Percentiles rank a stretch among this genome's conserved stretches.
Evolutionary conservation across 2,329 filamentous ascomycete species (phyloP).

Genomic region (Botrytis sinoallii): DNA sequence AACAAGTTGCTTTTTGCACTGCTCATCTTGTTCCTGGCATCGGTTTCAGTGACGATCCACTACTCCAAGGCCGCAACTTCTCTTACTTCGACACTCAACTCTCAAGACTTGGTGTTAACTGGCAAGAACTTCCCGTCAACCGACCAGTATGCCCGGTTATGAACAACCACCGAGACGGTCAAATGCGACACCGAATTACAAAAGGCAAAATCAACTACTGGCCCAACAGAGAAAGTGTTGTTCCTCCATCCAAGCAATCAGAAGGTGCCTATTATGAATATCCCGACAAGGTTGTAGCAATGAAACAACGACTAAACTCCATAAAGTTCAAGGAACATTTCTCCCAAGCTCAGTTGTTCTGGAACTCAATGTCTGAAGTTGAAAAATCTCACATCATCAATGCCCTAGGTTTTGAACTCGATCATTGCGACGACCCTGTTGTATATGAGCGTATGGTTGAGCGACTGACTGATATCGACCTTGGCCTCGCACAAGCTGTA

Average conservation of each 20-base stretch:
- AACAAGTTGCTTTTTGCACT: constrained; percentile 82
- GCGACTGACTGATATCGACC: constrained; percentile 69
- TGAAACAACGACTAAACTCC: constrained; percentile 67
- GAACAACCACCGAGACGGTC: constrained; percentile 74
- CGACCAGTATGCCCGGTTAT: constrained; percentile 70
- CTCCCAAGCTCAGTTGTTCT: constrained; percentile 78
- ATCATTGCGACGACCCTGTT: constrained; percentile 75
- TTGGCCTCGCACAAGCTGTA: constrained; percentile 65
- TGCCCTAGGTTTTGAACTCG: constrained; percentile 68
- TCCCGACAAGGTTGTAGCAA: constrained; percentile 61
- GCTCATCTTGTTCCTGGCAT: constrained; percentile 76
- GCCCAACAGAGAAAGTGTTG: constrained; percentile 66
- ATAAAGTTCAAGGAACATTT: constrained; percentile 76
- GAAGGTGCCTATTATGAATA: constrained; percentile 70
- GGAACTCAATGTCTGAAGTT: constrained; percentile 66
- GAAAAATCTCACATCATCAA: constrained; percentile 63
- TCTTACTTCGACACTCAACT: constrained; percentile 67
- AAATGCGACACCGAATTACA: constrained; percentile 68
- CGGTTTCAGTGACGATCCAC: constrained; percentile 72
- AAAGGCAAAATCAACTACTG: constrained; percentile 76
- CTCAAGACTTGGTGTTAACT: constrained; percentile 68
- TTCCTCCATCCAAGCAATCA: constrained; percentile 57
- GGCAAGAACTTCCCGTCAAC: constrained; percentile 75
- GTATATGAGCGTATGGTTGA: constrained; percentile 70
- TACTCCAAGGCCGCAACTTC: constrained; percentile 71